Base-by-base conservation (phyloP, 352 stramenopile genomes). In the Globisporangium camurandrum region DNA sequence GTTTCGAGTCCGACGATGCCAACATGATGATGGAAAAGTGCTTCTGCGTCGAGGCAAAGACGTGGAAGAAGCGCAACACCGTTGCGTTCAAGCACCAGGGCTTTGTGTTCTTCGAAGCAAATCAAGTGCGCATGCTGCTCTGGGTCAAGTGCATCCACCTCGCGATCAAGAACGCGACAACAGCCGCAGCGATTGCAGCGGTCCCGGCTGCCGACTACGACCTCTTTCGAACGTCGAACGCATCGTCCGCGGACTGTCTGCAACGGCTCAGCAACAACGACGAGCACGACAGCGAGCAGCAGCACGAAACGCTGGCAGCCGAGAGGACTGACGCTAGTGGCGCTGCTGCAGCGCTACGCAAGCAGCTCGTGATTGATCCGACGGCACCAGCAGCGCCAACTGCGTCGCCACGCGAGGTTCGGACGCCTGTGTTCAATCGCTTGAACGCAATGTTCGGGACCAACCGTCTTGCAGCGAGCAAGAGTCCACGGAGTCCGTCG, bases 101-200 rank as follows among this genome's bases (percentile, higher is more conserved):
- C 8, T 91, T 91, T 30, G 63, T 87, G 9, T 88, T 88, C 50
- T 87, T 72, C 51, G 74, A 84, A 31, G 79, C 87, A 47, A 64
- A 86, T 57, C 74, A 86, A 40, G 63, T 72, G 49, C 64, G 62
- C 17, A 84, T 87, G 69, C 61, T 84, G 42, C 56, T 71, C 12
- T 91, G 79, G 79, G 77, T 88, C 42, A 86, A 86, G 48, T 87
- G 70, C 51, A 86, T 91, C 28, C 75, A 86, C 33, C 53, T 78
- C 30, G 68, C 71, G 28, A 88, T 91, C 43, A 80, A 82, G 24
- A 54, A 58, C 33, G 67, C 69, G n/a, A 62, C 68, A 2, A 68
- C 56, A 0, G 31, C 30, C 14, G 30, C 30, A 34, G 14, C 30
- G 30, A 34, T 7, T 34, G 8, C 30, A 34, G 30, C 30, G 14